Evolutionary conservation across 225 moss, liverwort and hornwort species (phyloP).

Genomic region (Physcomitrellopsis africana): DNA sequence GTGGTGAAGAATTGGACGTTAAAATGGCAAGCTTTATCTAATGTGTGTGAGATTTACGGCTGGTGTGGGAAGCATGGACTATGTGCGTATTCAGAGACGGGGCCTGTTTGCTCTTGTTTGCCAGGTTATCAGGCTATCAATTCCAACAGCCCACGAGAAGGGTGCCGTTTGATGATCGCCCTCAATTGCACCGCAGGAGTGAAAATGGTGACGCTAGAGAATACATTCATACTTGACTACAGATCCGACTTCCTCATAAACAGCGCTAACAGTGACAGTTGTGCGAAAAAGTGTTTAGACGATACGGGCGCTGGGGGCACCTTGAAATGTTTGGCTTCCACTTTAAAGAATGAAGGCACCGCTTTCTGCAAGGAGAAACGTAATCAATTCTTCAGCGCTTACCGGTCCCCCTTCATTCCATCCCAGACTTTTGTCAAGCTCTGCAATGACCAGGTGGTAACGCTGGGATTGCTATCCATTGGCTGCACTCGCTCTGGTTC

Average conservation of each 20-base stretch:
- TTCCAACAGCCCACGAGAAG: conserved; percentile 22
- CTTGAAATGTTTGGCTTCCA: conserved; percentile 38
- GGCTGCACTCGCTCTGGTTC: not conserved
- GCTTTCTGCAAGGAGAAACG: conserved; percentile 43
- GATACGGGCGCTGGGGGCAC: conserved; percentile 25
- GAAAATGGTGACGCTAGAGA: conserved; percentile 43
- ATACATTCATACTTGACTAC: conserved; percentile 40
- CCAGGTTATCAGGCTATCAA: conserved; percentile 40
- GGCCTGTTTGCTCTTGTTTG: conserved; percentile 45
- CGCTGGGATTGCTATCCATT: not conserved
- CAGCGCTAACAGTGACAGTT: conserved; percentile 35
- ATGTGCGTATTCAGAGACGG: conserved; percentile 38
- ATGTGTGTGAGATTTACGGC: conserved; percentile 51
- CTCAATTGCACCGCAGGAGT: conserved; percentile 51
- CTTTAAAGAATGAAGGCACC: conserved; percentile 41
- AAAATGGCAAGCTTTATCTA: conserved; percentile 44
- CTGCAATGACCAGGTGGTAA: conserved; percentile 39
- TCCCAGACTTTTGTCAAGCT: conserved; percentile 47
- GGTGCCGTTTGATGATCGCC: conserved; percentile 33
- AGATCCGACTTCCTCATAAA: conserved; percentile 45
- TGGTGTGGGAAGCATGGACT: conserved; percentile 50
- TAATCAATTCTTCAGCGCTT: conserved; percentile 44
- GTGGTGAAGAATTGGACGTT: conserved; percentile 32
- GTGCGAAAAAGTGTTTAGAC: conserved; percentile 30
- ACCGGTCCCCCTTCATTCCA: conserved; percentile 41